phyloP scores from a whole-genome alignment of 2,329 filamentous ascomycete species.

The Aspergillus terreus region DNA sequence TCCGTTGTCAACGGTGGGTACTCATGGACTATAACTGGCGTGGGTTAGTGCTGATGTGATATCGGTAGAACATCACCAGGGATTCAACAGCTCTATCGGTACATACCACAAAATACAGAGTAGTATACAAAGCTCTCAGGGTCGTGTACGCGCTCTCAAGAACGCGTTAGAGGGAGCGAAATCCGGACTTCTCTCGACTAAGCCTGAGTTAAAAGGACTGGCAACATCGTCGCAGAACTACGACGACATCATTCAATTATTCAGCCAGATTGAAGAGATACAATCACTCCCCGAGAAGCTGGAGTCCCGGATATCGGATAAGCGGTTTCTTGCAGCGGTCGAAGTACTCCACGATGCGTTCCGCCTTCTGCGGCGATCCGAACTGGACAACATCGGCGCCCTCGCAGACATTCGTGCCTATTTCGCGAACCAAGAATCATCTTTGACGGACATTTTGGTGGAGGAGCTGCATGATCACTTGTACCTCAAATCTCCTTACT shows the following conservation, averaged over 20 bases:
- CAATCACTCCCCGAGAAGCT: slow-evolving; percentile 86
- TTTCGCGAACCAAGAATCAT: slow-evolving; percentile 86
- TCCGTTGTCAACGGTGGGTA: slow-evolving; percentile 74
- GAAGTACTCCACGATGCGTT: slow-evolving; percentile 86
- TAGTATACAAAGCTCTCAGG: slow-evolving; percentile 85
- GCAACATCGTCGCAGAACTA: slow-evolving; percentile 86
- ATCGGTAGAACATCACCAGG: slow-evolving; percentile 80
- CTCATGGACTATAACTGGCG: neutral
- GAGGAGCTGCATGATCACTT: slow-evolving; percentile 96
- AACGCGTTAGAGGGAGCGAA: slow-evolving; percentile 79
- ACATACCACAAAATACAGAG: slow-evolving; percentile 98
- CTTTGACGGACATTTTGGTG: slow-evolving; percentile 89
- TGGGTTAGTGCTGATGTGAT: slow-evolving; percentile 8
- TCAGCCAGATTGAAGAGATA: slow-evolving; percentile 82
- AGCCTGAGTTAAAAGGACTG: slow-evolving; percentile 86
- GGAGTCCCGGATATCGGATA: slow-evolving; percentile 92
- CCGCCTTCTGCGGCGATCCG: slow-evolving; percentile 76
- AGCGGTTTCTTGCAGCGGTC: slow-evolving; percentile 88
- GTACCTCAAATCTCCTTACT: slow-evolving; percentile 96
- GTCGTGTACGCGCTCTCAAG: slow-evolving; percentile 76
- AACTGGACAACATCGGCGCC: slow-evolving; percentile 87
- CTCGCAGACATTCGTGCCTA: slow-evolving; percentile 82
- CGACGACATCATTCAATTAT: slow-evolving; percentile 78
- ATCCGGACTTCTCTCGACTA: slow-evolving; percentile 74
- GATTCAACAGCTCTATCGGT: slow-evolving; percentile 97